Conservation (phyloP, 768 basidiomycete genomes). For the Pisolithus marmoratus region DNA sequence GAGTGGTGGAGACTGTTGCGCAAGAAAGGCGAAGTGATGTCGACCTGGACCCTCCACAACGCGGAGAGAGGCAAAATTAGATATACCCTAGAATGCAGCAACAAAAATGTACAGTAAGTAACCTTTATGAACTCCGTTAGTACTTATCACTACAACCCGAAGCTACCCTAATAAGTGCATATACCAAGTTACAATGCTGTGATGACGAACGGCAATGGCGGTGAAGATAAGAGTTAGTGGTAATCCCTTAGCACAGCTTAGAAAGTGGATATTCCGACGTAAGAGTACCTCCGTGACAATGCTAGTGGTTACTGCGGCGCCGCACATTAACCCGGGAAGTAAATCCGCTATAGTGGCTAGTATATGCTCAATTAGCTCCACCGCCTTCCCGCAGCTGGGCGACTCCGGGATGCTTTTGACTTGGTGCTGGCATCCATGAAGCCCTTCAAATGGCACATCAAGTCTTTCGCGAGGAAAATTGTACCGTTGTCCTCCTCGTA, state of each 20-base stretch:
- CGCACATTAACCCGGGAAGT: no score
- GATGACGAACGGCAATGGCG: background rate
- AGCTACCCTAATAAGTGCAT: no score
- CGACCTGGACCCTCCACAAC: no score
- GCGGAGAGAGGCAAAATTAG: no score
- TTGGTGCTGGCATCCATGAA: slow-evolving; percentile 23
- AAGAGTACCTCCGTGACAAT: no score
- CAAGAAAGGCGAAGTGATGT: slow-evolving; percentile 2
- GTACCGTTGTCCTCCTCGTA: slow-evolving; percentile 58
- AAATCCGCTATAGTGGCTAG: no score
- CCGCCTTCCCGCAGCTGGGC: slow-evolving; percentile 4
- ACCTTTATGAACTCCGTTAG: no score
- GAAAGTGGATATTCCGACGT: no score
- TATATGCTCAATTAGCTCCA: slow-evolving; percentile 5
- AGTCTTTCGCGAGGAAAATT: slow-evolving; percentile 51
- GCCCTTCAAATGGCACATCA: slow-evolving; percentile 22
- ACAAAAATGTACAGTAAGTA: no score
- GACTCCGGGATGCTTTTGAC: slow-evolving; percentile 8
- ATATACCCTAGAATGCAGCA: no score
- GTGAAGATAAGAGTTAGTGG: background rate
- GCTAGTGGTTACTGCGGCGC: no score
- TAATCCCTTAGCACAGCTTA: no score
- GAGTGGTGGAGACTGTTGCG: slow-evolving; percentile 7
- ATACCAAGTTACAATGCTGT: slow-evolving; percentile 16
- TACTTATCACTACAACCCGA: background rate